Base-by-base conservation (phyloP, 2,329 filamentous ascomycete genomes). In the Fusarium incarnatum region DNA sequence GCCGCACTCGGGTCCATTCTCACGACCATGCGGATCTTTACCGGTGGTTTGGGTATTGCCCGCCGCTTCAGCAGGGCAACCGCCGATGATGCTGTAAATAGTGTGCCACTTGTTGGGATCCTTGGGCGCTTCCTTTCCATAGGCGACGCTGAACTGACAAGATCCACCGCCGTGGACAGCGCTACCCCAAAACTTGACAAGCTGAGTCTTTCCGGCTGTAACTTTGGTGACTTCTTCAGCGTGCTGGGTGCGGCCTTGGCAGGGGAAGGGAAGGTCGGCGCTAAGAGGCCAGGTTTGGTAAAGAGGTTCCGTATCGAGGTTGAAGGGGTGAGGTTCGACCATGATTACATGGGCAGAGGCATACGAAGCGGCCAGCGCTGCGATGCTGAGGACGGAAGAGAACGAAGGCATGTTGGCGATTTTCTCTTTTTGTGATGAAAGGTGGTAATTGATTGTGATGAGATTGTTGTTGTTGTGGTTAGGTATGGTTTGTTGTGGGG, bases 251-350 rank as follows among this genome's bases (percentile, higher is more conserved):
- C 67, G 56, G 23, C 68, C 70, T 41, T 76, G 74, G 37, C 74
- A 76, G 5, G 74, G 74, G 40, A 76, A 76, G 2, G 71, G 70
- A 3, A 73, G 57, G 1, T 66, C 46, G 5, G 55, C 67, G 32
- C 61, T 67, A 3, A 76, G 56, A 22, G 74, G 74, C 37, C 67
- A 60, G 18, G 49, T 67, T 34, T 76, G 74, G 12, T 66, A 60
- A 2, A 74, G 57, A 7, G 74, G 74, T 4, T 62, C 64, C 1
- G 62, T 75, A 49, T 76, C 73, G 40, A 76, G 73, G 34, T 75
- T 76, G 70, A 64, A 76, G n/a, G 74, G 74, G 12, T 76, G 74
- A 12, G 74, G 74, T n/a, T 76, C 74, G 3, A 76, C 34, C 74
- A 76, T 76, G 60, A 76, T 66, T 49, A 75, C 60, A 16, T 76